Evolutionary conservation across 371 early-diverging fungal species (phyloP).

Genomic region (Coemansia sp.): DNA sequence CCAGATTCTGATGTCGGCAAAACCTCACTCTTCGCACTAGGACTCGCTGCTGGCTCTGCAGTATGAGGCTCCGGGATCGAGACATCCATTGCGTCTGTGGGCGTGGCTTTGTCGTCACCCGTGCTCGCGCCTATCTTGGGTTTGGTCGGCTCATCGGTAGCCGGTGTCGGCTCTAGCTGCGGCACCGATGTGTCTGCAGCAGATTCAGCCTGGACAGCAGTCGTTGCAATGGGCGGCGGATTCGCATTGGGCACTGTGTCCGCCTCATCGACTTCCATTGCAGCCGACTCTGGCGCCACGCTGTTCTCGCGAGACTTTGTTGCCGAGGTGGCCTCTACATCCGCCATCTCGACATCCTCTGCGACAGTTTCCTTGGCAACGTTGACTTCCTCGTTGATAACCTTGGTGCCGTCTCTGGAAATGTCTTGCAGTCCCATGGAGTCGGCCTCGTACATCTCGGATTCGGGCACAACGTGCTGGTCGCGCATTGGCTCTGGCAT

Average conservation of each 20-base stretch:
- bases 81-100: too few relatives aligned
- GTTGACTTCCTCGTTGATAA: conserved; percentile 45
- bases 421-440: conserved; percentile 43
- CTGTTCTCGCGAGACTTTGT: background rate
- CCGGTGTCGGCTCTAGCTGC: background rate
- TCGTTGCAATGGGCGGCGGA: background rate
- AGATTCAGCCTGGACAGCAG: background rate
- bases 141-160: background rate
- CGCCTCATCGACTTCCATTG: conserved; percentile 5
- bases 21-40: too few relatives aligned
- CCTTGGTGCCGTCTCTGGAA: conserved; percentile 36
- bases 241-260: conserved; percentile 3
- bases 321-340: background rate
- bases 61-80: too few relatives aligned
- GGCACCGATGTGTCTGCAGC: background rate
- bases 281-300: background rate
- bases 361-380: background rate
- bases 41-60: too few relatives aligned
- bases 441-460: conserved; percentile 51
- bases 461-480: conserved; percentile 45
- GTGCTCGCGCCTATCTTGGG: too few relatives aligned
- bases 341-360: conserved; percentile 29
- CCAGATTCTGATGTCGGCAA: too few relatives aligned
- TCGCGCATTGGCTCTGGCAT: conserved; percentile 47
- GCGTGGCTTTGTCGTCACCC: too few relatives aligned